Base-by-base conservation (phyloP, 2,329 filamentous ascomycete species). In the Fusarium liriodendri region DNA sequence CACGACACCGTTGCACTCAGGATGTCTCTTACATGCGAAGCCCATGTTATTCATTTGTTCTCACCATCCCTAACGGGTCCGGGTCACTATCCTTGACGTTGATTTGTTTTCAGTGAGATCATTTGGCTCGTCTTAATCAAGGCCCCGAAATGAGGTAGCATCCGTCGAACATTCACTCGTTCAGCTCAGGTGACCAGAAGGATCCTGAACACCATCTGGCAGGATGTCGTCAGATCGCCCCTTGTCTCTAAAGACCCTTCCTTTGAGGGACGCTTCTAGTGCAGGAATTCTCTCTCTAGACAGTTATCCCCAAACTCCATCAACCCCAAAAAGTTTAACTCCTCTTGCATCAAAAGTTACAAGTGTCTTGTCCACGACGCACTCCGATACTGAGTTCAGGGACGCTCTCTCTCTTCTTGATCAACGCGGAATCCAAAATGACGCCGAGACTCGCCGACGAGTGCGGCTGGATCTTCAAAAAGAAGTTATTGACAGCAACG, bases 401-500 rank as follows among this genome's bases (percentile, higher is more conserved):
- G 94, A 97, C 85, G 92, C 95, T 16, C 85, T 99, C 33, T 87
- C 89, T 62, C 90, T 97, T 1, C 85, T 98, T 22, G 96, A 98
- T 82, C 85, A 90, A 59, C 89, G 94, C 38, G 88, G 88, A 1
- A 82, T 95, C 16, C 85, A 88, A 64, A 98, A 97, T 80, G 94
- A 91, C 14, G 88, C 94, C 11, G 93, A 95, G 74, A 93, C 92
- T 4, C 89, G 97, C 61, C 91, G 96, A 7, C 92, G 94, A 67
- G 84, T 98, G 18, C 91, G 95, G 18, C 84, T 97, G 1, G 92
- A 97, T 80, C 88, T 97, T 2, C 95, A 98, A 80, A 96, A 93
- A 81, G 95, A 98, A 80, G 94, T 98, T 40, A 95, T 98, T 66
- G 91, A 96, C 74, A 95, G 93, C 83, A 98, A 98, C 89, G 95